Evolutionary conservation across 768 basidiomycete genomes (phyloP).

Genomic region (Xerocomellus dryophilus): DNA sequence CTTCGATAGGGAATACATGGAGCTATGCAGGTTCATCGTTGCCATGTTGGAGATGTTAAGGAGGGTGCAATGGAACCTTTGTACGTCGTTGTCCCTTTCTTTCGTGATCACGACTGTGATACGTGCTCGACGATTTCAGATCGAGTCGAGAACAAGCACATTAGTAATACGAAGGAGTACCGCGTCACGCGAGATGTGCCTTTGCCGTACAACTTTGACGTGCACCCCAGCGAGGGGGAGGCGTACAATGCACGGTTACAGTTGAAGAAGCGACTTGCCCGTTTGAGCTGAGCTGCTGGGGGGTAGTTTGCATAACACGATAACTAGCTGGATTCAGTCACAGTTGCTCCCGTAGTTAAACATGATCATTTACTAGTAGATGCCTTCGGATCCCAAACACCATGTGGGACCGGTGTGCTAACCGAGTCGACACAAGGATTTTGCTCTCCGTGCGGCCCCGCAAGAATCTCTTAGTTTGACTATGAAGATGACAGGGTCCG

Average conservation of each 20-base stretch:
- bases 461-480: too few relatives aligned
- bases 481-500: too few relatives aligned
- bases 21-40: slow-evolving; percentile 61
- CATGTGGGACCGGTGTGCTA: too few relatives aligned
- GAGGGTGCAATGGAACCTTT: slow-evolving; percentile 90
- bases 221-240: slow-evolving; percentile 43
- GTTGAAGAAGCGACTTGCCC: slow-evolving; percentile 16
- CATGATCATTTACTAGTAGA: too few relatives aligned
- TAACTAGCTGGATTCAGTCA: too few relatives aligned
- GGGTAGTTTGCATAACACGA: too few relatives aligned
- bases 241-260: slow-evolving; percentile 16
- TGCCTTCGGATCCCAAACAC: too few relatives aligned
- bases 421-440: too few relatives aligned
- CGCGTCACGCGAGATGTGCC: slow-evolving; percentile 84
- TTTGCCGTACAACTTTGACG: slow-evolving; percentile 67
- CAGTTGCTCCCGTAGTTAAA: too few relatives aligned
- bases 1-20: slow-evolving; percentile 40
- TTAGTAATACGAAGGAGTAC: slow-evolving; percentile 80
- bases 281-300: slow-evolving; percentile 23
- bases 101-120: neutral
- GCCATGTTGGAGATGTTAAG: slow-evolving; percentile 75
- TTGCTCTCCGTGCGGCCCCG: too few relatives aligned
- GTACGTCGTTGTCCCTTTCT: slow-evolving; percentile 42
- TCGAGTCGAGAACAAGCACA: slow-evolving; percentile 87
- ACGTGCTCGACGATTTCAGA: slow-evolving; percentile 36